A percentile compares a stretch with the other conserved stretches of the same genome.
Conservation (phyloP, 2,329 filamentous ascomycete genomes). For the Drechslerella dactyloides region DNA sequence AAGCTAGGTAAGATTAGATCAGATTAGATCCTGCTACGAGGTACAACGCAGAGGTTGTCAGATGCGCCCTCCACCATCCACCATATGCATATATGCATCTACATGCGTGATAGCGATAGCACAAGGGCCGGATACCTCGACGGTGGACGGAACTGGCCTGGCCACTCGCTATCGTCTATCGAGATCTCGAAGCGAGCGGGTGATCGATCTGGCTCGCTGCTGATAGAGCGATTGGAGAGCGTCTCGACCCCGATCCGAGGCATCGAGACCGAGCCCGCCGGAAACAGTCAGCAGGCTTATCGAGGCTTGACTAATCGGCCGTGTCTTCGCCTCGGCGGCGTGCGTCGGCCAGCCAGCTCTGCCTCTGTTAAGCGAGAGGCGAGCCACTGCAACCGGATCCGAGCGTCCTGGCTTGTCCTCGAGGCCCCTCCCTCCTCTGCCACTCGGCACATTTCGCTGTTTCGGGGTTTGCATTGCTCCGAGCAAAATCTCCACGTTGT, state of each 20-base stretch:
- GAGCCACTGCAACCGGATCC: not conserved
- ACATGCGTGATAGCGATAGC: too few relatives aligned
- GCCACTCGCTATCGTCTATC: too few relatives aligned
- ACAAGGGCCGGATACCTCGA: too few relatives aligned
- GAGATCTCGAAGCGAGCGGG: too few relatives aligned
- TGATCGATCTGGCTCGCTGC: too few relatives aligned
- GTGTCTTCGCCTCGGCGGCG: not conserved
- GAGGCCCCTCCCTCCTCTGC: not conserved
- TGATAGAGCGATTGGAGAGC: too few relatives aligned
- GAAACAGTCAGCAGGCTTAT: constrained; percentile 1
- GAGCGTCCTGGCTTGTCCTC: not conserved
- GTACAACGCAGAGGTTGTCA: too few relatives aligned
- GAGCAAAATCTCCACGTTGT: not conserved
- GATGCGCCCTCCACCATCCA: too few relatives aligned
- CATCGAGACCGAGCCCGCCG: not conserved
- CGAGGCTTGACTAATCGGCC: not conserved
- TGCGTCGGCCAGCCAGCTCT: not conserved
- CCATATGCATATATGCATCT: too few relatives aligned
- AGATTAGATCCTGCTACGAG: too few relatives aligned
- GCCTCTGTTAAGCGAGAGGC: not conserved
- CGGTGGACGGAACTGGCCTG: too few relatives aligned
- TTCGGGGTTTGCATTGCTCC: constrained; percentile 19
- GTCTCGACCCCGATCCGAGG: not conserved
- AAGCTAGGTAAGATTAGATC: too few relatives aligned
- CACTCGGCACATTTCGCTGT: not conserved